Base-by-base conservation (phyloP, 495 filamentous ascomycete species). In the Antarctomyces pellizariae region DNA sequence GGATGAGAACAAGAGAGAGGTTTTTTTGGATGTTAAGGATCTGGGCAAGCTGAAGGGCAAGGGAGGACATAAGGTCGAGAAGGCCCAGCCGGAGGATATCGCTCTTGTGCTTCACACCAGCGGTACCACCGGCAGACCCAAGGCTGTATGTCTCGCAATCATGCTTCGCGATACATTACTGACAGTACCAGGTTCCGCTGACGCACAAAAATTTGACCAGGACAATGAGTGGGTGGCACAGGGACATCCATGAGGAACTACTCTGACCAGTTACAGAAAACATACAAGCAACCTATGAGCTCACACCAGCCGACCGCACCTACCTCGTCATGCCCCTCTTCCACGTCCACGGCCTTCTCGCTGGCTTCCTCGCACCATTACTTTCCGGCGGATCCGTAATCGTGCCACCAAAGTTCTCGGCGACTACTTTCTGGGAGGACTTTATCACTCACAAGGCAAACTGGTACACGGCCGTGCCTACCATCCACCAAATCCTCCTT, bases 271-370 rank as follows among this genome's bases (percentile, higher is more conserved):
- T 19, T 8, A 16, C 34, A 71, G 62, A 48, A 33, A 84, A 84
- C 49, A 77, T 84, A 39, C 55, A 69, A 36, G 46, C 53, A 8
- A 86, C 76, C 2, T 83, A 83, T 47, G 43, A 64, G 26, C 58
- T 86, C 28, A 64, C 63, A 2, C 44, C 62, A 13, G 28, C 50
- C 16, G 77, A 84, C 47, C 61, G 75, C 17, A 84, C 77, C 18
- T 66, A 76, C 49, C 59, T 89, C n/a, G 76, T 89, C 24, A 89
- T 84, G 78, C 77, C 77, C 5, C 58, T 89, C 2, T 84, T 84
- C 58, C 77, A 89, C 48, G 77, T 89, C 30, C 78, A 83, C 44
- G 78, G 77, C 13, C 59, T 89, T 2, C 57, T 83, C 3, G 79
- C 76, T 19, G 74, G 65, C 13, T 69, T 84, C 36, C 55, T 89